Conservation (phyloP, 805 yeast genomes). For the Teunomyces tritomae region DNA sequence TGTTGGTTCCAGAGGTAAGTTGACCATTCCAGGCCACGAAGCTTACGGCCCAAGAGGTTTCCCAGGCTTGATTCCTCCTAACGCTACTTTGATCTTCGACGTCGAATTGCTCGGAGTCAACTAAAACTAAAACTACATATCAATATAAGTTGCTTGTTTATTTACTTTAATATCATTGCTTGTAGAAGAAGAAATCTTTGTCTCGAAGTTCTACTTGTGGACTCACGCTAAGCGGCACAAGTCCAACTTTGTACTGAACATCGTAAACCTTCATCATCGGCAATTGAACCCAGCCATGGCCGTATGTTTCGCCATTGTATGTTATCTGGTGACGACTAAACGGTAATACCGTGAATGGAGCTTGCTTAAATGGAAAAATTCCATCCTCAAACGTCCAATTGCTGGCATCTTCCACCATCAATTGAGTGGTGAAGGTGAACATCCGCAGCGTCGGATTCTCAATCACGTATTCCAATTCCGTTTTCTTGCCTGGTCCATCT, state of each 20-base stretch:
- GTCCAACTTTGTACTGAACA: constrained; percentile 59
- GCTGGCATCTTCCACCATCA: constrained; percentile 27
- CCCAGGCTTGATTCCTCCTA: constrained; percentile 96
- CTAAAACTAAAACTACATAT: constrained; percentile 17
- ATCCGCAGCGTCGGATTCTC: constrained; percentile 77
- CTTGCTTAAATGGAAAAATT: constrained; percentile 27
- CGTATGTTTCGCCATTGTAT: constrained; percentile 21
- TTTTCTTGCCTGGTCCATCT: constrained; percentile 7
- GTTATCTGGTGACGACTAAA: constrained; percentile 48
- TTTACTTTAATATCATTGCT: not conserved
- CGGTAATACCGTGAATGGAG: constrained; percentile 57
- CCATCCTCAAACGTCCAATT: constrained; percentile 26
- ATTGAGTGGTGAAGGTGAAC: constrained; percentile 56
- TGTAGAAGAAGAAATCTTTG: constrained; percentile 15
- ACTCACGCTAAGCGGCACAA: constrained; percentile 41
- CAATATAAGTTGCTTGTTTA: not conserved
- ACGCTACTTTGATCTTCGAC: constrained; percentile 86
- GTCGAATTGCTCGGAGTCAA: constrained; percentile 67
- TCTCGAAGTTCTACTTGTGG: constrained; percentile 16
- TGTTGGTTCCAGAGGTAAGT: constrained; percentile 87
- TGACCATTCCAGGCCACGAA: constrained; percentile 89
- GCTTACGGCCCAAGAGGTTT: constrained; percentile 94
- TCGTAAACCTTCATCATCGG: constrained; percentile 70
- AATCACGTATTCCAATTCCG: constrained; percentile 47
- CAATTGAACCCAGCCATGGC: constrained; percentile 30